Evolutionary conservation across 2,329 filamentous ascomycete genomes (phyloP).

Genomic region (Claviceps sp.): DNA sequence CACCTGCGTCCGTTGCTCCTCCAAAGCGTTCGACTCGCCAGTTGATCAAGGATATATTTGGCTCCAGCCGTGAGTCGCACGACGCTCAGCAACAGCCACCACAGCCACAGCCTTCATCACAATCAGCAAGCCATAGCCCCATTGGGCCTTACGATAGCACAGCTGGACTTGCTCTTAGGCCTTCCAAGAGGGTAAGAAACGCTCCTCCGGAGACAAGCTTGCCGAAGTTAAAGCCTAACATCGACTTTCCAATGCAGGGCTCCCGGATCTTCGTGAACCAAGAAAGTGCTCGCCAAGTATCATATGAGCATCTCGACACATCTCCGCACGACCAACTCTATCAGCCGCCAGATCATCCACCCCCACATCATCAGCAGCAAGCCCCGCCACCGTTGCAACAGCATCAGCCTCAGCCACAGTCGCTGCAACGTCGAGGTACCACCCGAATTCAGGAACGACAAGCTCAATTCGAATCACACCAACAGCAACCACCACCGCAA

Average conservation of each 20-base stretch:
- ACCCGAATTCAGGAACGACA: conserved; percentile 22
- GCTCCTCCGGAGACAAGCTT: conserved; percentile 29
- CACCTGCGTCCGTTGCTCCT: conserved; percentile 15
- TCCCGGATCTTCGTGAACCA: conserved; percentile 19
- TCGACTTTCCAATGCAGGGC: conserved; percentile 26
- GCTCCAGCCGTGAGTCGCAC: conserved; percentile 16
- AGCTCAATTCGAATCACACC: conserved; percentile 10
- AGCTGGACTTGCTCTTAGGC: conserved; percentile 35
- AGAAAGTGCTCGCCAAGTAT: conserved; percentile 35
- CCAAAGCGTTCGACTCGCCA: conserved; percentile 39
- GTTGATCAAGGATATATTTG: conserved; percentile 41
- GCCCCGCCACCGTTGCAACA: conserved; percentile 8
- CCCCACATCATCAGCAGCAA: conserved; percentile 19
- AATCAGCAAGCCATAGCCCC: conserved; percentile 9
- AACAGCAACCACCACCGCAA: conserved; percentile 1
- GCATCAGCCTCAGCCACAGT: conserved; percentile 19
- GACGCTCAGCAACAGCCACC: conserved; percentile 9
- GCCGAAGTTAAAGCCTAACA: conserved; percentile 22
- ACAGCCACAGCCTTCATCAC: not conserved
- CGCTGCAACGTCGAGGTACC: conserved; percentile 12
- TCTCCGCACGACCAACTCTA: conserved; percentile 33
- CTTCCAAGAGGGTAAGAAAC: conserved; percentile 45
- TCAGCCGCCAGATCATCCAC: conserved; percentile 19
- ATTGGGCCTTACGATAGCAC: conserved; percentile 34
- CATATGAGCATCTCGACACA: conserved; percentile 26